Percentiles rank a stretch among this genome's conserved stretches.
phyloP scores from a whole-genome alignment of 1,284 basidiomycete species.

The Neolentinus lepideus region DNA sequence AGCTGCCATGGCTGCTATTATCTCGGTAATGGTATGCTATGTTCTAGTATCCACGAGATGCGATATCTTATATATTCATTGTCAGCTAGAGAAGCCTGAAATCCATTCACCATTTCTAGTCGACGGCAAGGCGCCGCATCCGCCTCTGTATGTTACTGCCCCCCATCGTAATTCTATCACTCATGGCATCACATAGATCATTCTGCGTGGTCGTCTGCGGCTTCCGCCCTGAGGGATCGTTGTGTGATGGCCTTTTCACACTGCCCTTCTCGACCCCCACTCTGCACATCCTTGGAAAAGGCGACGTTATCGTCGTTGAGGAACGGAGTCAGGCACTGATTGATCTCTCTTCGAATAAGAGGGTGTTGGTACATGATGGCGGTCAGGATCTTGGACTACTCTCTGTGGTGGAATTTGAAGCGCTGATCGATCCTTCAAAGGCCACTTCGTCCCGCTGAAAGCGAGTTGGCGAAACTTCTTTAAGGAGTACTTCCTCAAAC shows the following conservation, averaged over 20 bases:
- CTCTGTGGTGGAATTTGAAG: not conserved
- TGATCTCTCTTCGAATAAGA: constrained; percentile 45
- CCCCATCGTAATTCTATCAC: not conserved
- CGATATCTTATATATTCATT: constrained; percentile 1
- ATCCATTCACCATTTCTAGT: constrained; percentile 60
- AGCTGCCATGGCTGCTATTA: constrained; percentile 69
- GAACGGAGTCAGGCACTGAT: constrained; percentile 62
- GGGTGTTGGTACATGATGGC: constrained; percentile 70
- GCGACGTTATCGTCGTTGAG: constrained; percentile 73
- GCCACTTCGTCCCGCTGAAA: constrained; percentile 76
- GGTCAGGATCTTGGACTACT: constrained; percentile 36
- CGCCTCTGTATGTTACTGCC: constrained; percentile 52
- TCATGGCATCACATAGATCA: constrained; percentile 30
- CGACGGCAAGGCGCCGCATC: constrained; percentile 56
- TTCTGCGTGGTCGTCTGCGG: constrained; percentile 70
- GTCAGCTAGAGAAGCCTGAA: constrained; percentile 44
- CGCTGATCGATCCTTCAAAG: constrained; percentile 26
- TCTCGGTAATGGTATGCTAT: constrained; percentile 61
- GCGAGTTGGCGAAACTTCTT: constrained; percentile 70
- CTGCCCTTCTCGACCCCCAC: constrained; percentile 63
- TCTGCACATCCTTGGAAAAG: constrained; percentile 75
- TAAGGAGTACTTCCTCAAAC: constrained; percentile 32
- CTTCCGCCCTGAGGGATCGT: constrained; percentile 47
- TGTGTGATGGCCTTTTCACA: constrained; percentile 48
- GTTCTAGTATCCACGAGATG: not conserved